Evolutionary conservation across 1,139 yeast species (phyloP), one percentile per base, ranked within the genome.

Genomic region (Kazachstania sp.): DNA sequence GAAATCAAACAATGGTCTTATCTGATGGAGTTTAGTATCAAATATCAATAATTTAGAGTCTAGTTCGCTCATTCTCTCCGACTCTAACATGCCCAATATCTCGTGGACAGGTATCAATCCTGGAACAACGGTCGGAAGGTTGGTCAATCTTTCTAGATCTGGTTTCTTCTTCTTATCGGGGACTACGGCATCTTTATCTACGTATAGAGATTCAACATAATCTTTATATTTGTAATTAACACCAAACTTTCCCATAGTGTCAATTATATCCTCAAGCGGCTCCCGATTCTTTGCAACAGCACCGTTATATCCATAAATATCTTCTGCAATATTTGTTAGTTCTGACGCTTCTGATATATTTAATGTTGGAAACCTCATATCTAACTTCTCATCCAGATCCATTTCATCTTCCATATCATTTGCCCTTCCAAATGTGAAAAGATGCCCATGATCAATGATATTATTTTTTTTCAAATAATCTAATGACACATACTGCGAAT

Each of bases 91-190:
- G 23, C 65, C 64, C 16, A 63, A 49, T 18, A 78, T 55, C 54
- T 78, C 81, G 62, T 66, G 56, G 36, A 78, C 48, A 0, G 85
- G 81, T 16, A 73, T 59, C 1, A 76, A 51, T 0, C 83, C 83
- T 0, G 83, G 82, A 1, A 74, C 59, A 2, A 77, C 74, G 20
- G 57, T 56, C 0, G 82, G 82, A 2, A 76, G 51, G 31, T 12
- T 16, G 23, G 15, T 37, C 37, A 12, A 16, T 2, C 3, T 42
- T 37, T n/a, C 26, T 32, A 11, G 35, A 16, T 47, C 46, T 16
- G 45, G 6, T 44, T 41, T 23, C 34, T 11, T 4, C n/a, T n/a
- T 30, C 34, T n/a, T 30, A 3, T n/a, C 7, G 34, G 19, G 2
- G 36, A 32, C 36, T 15, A 15, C 4, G 20, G 18, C 15, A 15